These are phyloP conservation scores for Batrachochytrium dendrobatidis DNA, from an alignment of 371 early-diverging fungal genomes.

Conservation along the genomic window DNA sequence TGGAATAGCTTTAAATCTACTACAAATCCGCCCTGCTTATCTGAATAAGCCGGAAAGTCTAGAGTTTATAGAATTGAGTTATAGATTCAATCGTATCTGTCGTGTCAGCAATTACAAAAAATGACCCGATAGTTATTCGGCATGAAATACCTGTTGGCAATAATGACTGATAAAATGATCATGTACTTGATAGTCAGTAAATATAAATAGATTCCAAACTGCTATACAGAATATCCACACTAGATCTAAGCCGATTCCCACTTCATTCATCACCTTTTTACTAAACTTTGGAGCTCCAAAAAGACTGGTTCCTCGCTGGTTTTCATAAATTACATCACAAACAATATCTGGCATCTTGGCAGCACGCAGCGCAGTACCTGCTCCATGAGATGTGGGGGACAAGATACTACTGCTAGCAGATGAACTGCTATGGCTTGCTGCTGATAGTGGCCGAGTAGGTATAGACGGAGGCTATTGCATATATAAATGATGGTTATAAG, in stretches of 20 bases:
- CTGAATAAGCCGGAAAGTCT: background rate
- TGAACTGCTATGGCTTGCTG: background rate
- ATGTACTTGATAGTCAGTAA: no score
- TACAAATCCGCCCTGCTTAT: background rate
- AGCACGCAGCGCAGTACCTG: background rate
- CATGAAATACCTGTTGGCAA: background rate
- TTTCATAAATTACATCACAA: background rate
- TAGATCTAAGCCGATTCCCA: no score
- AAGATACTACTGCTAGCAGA: background rate
- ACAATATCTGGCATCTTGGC: constrained; percentile 2
- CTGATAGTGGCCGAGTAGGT: background rate
- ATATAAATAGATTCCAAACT: no score
- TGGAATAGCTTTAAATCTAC: background rate
- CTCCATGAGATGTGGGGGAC: background rate
- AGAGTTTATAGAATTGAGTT: background rate
- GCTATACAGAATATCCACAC: no score
- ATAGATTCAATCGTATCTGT: background rate
- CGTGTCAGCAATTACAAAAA: no score
- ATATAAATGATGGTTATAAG: no score
- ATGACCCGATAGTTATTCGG: no score
- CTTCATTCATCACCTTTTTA: no score
- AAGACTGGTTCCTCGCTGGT: constrained; percentile 5
- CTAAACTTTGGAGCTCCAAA: background rate
- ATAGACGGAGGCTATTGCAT: background rate
- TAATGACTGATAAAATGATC: no score